Conservation (phyloP, 2,329 filamentous ascomycete species). For the Hypomyces rosellus region DNA sequence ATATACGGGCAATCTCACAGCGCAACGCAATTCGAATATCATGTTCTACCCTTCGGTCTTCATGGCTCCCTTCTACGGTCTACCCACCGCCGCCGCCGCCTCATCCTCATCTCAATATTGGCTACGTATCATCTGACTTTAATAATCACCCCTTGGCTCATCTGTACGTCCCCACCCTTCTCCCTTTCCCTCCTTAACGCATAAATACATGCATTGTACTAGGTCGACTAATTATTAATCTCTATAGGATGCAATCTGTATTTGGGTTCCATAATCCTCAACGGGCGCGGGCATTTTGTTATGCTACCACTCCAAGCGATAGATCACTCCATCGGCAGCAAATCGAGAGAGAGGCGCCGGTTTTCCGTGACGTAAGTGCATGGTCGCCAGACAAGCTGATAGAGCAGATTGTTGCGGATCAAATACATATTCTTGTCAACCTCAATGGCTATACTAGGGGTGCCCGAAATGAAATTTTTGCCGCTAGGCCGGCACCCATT, state of each 20-base stretch:
- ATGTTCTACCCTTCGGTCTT: conserved; percentile 74
- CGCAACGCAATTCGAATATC: conserved; percentile 91
- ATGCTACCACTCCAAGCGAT: conserved; percentile 90
- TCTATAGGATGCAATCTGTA: conserved; percentile 80
- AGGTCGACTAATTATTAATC: conserved; percentile 6
- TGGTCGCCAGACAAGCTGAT: conserved; percentile 84
- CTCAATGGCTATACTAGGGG: conserved; percentile 97
- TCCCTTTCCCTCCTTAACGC: not conserved
- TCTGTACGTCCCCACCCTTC: conserved; percentile 50
- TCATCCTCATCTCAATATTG: conserved; percentile 76
- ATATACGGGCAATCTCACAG: conserved; percentile 91
- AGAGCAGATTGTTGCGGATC: conserved; percentile 77
- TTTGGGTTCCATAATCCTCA: conserved; percentile 79
- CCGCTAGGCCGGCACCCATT: conserved; percentile 85
- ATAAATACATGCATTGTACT: not conserved
- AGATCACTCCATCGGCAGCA: conserved; percentile 82
- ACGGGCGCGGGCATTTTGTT: conserved; percentile 82
- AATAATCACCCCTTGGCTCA: conserved; percentile 97
- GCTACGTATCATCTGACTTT: conserved; percentile 97
- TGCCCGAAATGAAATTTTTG: conserved; percentile 96
- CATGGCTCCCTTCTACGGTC: conserved; percentile 78
- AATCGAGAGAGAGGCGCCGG: conserved; percentile 86
- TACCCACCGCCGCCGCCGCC: conserved; percentile 83
- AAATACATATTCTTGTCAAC: conserved; percentile 92
- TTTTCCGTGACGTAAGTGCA: conserved; percentile 80